Conservation (phyloP, 768 basidiomycete genomes). For the Lentinula edodes region DNA sequence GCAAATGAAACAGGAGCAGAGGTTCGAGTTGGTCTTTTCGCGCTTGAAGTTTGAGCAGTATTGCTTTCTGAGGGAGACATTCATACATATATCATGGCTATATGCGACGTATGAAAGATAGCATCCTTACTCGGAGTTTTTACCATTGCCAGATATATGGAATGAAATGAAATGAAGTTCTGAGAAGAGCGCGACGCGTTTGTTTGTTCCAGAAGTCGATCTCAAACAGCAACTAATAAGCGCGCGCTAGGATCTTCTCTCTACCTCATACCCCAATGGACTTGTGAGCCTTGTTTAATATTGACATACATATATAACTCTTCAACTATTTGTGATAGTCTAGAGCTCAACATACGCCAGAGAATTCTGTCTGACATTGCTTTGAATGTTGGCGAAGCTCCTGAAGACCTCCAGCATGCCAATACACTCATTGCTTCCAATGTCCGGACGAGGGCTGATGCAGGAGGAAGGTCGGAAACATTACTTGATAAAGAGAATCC, state of each 20-base stretch:
- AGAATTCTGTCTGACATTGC: conserved; percentile 73
- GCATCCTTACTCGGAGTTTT: conserved; percentile 18
- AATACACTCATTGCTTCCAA: conserved; percentile 58
- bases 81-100: not conserved
- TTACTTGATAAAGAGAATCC: conserved; percentile 16
- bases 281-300: conserved; percentile 29
- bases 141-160: conserved; percentile 14
- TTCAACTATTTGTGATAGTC: conserved; percentile 29
- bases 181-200: conserved; percentile 16
- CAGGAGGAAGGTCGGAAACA: conserved; percentile 15
- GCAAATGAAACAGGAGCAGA: conserved; percentile 14
- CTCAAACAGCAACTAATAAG: not conserved
- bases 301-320: not conserved
- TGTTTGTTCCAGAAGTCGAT: not conserved
- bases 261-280: conserved; percentile 31
- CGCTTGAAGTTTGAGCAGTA: not conserved
- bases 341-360: conserved; percentile 77
- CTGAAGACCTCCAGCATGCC: conserved; percentile 41
- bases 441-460: conserved; percentile 39
- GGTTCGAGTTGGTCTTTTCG: conserved; percentile 14
- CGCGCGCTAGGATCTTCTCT: too few species aligned
- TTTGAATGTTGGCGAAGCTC: conserved; percentile 41
- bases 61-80: not conserved
- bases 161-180: too few species aligned
- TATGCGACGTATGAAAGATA: not conserved